A percentile compares a stretch with the other conserved stretches of the same genome.
Evolutionary conservation across 2,329 filamentous ascomycete species (phyloP).

Genomic region (Diaporthe ampelina): DNA sequence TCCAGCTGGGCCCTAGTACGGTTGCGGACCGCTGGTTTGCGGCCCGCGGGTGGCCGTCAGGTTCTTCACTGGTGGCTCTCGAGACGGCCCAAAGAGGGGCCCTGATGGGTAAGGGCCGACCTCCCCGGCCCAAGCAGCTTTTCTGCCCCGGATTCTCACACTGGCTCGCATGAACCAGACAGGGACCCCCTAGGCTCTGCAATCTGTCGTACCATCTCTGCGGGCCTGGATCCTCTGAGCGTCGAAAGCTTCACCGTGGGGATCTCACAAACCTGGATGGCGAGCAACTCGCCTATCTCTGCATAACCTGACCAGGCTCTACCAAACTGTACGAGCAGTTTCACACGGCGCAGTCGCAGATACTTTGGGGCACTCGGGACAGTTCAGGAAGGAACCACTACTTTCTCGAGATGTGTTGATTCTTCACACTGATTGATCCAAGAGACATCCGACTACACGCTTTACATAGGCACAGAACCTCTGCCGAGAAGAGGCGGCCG

Average conservation of each 20-base stretch:
- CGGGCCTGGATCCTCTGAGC: slow-evolving; percentile 34
- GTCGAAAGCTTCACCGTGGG: slow-evolving; percentile 31
- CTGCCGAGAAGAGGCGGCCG: neutral
- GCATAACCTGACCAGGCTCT: slow-evolving; percentile 13
- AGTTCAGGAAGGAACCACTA: neutral
- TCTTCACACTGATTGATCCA: neutral
- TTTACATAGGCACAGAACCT: neutral
- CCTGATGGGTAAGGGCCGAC: slow-evolving; percentile 31
- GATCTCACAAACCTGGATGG: slow-evolving; percentile 15
- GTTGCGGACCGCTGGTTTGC: slow-evolving; percentile 35
- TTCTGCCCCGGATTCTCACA: slow-evolving; percentile 42
- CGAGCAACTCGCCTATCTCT: slow-evolving; percentile 31
- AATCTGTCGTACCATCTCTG: slow-evolving; percentile 37
- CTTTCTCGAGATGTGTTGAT: slow-evolving; percentile 12
- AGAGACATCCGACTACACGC: neutral
- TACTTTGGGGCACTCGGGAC: neutral
- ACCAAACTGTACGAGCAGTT: neutral
- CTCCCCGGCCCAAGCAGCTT: slow-evolving; percentile 37
- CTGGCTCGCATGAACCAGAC: slow-evolving; percentile 37
- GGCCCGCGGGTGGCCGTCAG: slow-evolving; percentile 36
- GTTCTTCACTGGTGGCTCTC: slow-evolving; percentile 24
- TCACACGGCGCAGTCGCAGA: neutral
- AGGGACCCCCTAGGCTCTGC: slow-evolving; percentile 36
- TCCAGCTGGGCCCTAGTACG: neutral
- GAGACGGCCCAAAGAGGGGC: slow-evolving; percentile 25